phyloP scores from a whole-genome alignment of 768 basidiomycete genomes.

The Lyophyllum atratum region DNA sequence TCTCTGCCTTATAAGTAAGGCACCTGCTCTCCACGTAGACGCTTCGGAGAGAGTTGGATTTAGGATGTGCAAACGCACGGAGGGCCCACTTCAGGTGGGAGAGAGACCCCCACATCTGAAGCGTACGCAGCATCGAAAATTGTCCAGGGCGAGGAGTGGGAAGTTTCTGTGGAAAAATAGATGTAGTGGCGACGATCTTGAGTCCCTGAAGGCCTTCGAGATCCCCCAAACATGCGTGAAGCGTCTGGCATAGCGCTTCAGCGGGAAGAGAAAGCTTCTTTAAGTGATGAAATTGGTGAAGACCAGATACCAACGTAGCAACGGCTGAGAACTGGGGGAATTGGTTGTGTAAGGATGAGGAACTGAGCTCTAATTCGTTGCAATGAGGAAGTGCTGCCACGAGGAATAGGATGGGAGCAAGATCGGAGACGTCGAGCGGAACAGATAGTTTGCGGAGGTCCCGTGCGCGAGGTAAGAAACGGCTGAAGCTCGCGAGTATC shows the following conservation, averaged over 20 bases:
- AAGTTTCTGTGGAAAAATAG: neutral
- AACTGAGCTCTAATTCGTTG: neutral
- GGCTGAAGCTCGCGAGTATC: neutral
- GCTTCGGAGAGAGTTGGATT: neutral
- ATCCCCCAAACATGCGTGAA: neutral
- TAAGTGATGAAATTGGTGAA: slow-evolving; percentile 5
- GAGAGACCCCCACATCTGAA: neutral
- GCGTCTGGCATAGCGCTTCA: neutral
- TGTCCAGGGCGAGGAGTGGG: neutral
- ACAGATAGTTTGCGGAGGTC: slow-evolving; percentile 2
- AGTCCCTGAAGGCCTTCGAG: slow-evolving; percentile 2
- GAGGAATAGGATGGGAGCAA: neutral
- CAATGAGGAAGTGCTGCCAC: slow-evolving; percentile 4
- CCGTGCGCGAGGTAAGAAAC: neutral
- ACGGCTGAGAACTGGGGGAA: neutral
- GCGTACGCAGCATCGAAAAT: neutral
- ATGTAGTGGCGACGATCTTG: neutral
- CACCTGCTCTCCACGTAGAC: neutral
- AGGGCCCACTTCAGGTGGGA: neutral
- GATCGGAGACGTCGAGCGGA: slow-evolving; percentile 3
- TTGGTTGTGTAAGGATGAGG: neutral
- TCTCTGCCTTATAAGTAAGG: neutral
- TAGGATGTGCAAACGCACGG: neutral
- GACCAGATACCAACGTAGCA: neutral
- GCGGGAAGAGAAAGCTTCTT: slow-evolving; percentile 1